Evolutionary conservation across 2,329 filamentous ascomycete species (phyloP).

Genomic region (Fusarium marasasianum): DNA sequence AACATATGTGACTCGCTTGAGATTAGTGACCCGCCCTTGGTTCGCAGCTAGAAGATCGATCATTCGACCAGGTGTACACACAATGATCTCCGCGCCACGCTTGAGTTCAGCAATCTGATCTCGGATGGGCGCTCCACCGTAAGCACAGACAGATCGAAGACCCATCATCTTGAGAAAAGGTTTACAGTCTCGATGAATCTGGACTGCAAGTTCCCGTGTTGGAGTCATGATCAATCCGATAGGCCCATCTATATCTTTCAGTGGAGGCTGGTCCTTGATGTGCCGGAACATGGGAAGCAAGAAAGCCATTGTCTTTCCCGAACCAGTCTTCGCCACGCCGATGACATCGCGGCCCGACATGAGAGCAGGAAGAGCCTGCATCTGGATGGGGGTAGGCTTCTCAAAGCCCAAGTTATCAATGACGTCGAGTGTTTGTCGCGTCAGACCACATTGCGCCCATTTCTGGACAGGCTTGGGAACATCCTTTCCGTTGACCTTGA

Average conservation of each 20-base stretch:
- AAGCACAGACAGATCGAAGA: slow-evolving; percentile 88
- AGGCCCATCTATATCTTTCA: slow-evolving; percentile 87
- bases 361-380: slow-evolving; percentile 91
- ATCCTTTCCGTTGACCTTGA: slow-evolving; percentile 89
- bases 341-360: slow-evolving; percentile 97
- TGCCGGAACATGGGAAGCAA: slow-evolving; percentile 97
- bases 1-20: slow-evolving; percentile 89
- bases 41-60: slow-evolving; percentile 96
- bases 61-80: slow-evolving; percentile 93
- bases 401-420: slow-evolving; percentile 85
- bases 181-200: slow-evolving; percentile 95
- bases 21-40: slow-evolving; percentile 90
- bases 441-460: slow-evolving; percentile 94
- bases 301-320: slow-evolving; percentile 96
- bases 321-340: slow-evolving; percentile 96
- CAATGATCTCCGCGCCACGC: slow-evolving; percentile 91
- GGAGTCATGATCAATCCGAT: slow-evolving; percentile 92
- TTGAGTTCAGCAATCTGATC: slow-evolving; percentile 98
- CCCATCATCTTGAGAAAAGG: slow-evolving; percentile 90
- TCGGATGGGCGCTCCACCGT: slow-evolving; percentile 94
- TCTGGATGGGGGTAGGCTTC: slow-evolving; percentile 91
- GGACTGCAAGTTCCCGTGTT: slow-evolving; percentile 90
- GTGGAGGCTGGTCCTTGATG: slow-evolving; percentile 88
- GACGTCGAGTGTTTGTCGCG: slow-evolving; percentile 86
- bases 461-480: slow-evolving; percentile 94